Percentiles rank a stretch among this genome's conserved stretches.
Conservation (phyloP, 139 green algal species). For the Chlorella sp. region DNA sequence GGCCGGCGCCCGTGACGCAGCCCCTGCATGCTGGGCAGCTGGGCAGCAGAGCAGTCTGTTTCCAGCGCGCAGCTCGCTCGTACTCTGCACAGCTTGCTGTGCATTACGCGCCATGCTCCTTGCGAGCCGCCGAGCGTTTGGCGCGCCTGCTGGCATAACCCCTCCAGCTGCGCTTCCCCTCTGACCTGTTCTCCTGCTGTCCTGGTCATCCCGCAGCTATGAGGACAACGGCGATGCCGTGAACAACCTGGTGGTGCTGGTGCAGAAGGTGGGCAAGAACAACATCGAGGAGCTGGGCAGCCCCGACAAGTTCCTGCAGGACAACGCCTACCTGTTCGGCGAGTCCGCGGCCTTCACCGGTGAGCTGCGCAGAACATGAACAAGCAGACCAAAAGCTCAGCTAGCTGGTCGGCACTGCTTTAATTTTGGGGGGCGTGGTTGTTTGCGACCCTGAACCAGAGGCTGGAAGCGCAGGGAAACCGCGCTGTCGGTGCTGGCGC, state of each 20-base stretch:
- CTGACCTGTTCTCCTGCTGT: neutral
- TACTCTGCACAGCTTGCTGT: too few relatives aligned
- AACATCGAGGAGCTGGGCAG: constrained; percentile 88
- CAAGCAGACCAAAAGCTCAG: too few relatives aligned
- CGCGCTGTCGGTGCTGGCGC: too few relatives aligned
- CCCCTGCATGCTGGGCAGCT: neutral
- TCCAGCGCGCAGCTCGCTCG: neutral
- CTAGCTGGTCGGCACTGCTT: too few relatives aligned
- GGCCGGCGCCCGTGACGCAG: neutral
- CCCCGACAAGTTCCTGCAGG: constrained; percentile 89
- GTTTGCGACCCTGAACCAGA: too few relatives aligned
- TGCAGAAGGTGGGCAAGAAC: constrained; percentile 75
- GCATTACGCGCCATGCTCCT: too few relatives aligned
- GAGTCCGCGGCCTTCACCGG: constrained; percentile 54
- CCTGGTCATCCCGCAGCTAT: constrained; percentile 65
- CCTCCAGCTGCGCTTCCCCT: neutral
- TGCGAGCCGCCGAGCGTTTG: too few relatives aligned
- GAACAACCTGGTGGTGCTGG: constrained; percentile 92
- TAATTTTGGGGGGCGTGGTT: too few relatives aligned
- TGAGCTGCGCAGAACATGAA: neutral
- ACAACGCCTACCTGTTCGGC: constrained; percentile 87
- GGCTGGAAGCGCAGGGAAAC: too few relatives aligned
- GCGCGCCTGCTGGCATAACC: neutral
- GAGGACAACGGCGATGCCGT: constrained; percentile 97
- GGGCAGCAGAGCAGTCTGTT: too few relatives aligned